These are phyloP conservation scores for Bimuria novae-zelandiae DNA, from an alignment of 2,329 filamentous ascomycete genomes.

Conservation along the genomic window DNA sequence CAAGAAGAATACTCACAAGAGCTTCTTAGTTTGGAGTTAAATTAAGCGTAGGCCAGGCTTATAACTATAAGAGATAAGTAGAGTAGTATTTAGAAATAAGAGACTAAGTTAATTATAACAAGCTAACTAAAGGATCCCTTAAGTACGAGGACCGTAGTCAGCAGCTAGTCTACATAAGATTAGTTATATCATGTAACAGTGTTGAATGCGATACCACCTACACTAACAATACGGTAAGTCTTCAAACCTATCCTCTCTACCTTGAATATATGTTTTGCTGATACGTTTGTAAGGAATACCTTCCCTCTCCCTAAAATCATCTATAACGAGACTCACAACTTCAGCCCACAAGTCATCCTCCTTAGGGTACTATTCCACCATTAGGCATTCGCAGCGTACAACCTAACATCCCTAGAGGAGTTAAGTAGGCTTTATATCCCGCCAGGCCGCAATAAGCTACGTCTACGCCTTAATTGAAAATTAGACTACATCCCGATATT, in stretches of 20 bases:
- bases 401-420: constrained; percentile 36
- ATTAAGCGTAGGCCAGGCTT: too few relatives aligned
- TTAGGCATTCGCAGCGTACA: constrained; percentile 33
- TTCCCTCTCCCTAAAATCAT: constrained; percentile 36
- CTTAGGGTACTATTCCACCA: constrained; percentile 37
- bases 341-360: constrained; percentile 32
- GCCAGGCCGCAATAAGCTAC: constrained; percentile 36
- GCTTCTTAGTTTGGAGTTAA: too few relatives aligned
- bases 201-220: too few relatives aligned
- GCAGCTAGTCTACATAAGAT: too few relatives aligned
- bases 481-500: constrained; percentile 39
- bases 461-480: constrained; percentile 37
- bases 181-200: too few relatives aligned
- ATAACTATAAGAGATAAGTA: too few relatives aligned
- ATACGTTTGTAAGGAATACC: constrained; percentile 21
- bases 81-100: too few relatives aligned
- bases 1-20: too few relatives aligned
- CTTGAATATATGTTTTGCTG: constrained; percentile 1
- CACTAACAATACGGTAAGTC: too few relatives aligned
- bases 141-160: too few relatives aligned
- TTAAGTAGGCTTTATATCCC: constrained; percentile 40
- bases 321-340: constrained; percentile 32
- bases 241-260: background rate
- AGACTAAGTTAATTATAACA: too few relatives aligned
- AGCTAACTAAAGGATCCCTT: too few relatives aligned